Evolutionary conservation across 495 filamentous ascomycete genomes (phyloP).

Genomic region (Clavariopsis aquatica): DNA sequence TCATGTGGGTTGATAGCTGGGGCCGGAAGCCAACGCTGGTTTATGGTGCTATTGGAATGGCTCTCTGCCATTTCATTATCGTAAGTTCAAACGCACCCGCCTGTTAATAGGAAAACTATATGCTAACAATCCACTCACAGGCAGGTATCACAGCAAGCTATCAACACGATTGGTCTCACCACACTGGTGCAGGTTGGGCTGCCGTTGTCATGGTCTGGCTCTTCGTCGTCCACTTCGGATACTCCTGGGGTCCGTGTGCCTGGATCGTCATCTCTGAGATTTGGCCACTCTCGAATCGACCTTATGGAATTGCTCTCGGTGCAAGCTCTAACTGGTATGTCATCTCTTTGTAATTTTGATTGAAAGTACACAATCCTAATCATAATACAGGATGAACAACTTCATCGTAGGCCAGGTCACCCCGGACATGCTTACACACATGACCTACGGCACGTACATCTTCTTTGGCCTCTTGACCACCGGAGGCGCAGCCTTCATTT

Average conservation of each 20-base stretch:
- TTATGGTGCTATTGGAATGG: constrained; percentile 47
- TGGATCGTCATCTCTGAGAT: constrained; percentile 72
- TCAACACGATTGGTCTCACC: constrained; percentile 56
- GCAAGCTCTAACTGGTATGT: constrained; percentile 54
- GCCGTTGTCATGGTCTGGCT: constrained; percentile 81
- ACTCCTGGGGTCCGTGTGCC: constrained; percentile 67
- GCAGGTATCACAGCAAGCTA: constrained; percentile 70
- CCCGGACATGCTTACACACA: constrained; percentile 68
- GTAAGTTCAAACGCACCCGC: constrained; percentile 21
- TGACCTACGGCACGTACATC: constrained; percentile 77
- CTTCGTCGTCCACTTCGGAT: constrained; percentile 80
- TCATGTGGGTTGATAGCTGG: constrained; percentile 59
- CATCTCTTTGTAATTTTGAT: constrained; percentile 8
- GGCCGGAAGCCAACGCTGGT: constrained; percentile 47
- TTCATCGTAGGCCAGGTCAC: constrained; percentile 75
- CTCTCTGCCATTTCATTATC: constrained; percentile 63
- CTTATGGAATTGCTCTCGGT: constrained; percentile 72
- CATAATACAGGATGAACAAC: constrained; percentile 59
- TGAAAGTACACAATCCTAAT: neutral
- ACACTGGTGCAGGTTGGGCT: constrained; percentile 71
- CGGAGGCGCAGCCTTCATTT: constrained; percentile 59
- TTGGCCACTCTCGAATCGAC: constrained; percentile 72
- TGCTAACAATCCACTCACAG: constrained; percentile 12
- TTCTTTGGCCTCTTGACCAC: constrained; percentile 74
- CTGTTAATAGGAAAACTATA: neutral